phyloP scores from a whole-genome alignment of 2,329 filamentous ascomycete species.

The Fusarium udum region DNA sequence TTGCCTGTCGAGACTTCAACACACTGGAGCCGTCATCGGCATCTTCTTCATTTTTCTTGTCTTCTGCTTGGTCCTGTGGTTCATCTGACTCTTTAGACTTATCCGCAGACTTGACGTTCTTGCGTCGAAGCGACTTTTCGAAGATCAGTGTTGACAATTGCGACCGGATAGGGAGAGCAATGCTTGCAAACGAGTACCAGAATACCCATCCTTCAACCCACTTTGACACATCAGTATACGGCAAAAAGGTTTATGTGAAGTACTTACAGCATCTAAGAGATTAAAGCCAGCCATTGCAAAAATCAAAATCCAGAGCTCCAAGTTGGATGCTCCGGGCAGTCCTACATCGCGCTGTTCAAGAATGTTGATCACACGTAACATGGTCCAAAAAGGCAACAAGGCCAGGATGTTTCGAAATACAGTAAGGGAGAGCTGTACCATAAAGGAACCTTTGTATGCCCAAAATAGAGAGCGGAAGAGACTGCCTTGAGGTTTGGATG shows the following conservation, averaged over 20 bases:
- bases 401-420: conserved; percentile 65
- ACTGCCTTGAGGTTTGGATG: conserved; percentile 55
- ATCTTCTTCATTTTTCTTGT: conserved; percentile 64
- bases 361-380: conserved; percentile 70
- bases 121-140: conserved; percentile 78
- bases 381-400: conserved; percentile 75
- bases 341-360: conserved; percentile 66
- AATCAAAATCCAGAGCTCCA: conserved; percentile 74
- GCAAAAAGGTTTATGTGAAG: neutral
- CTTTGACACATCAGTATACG: conserved; percentile 30
- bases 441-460: conserved; percentile 65
- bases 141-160: conserved; percentile 79
- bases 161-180: conserved; percentile 73
- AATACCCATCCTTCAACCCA: conserved; percentile 73
- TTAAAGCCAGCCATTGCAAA: conserved; percentile 69
- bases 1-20: conserved; percentile 68
- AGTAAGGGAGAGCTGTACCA: conserved; percentile 68
- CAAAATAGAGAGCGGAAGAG: conserved; percentile 70
- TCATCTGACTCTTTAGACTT: conserved; percentile 54
- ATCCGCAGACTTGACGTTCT: conserved; percentile 75
- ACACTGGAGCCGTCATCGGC: conserved; percentile 45
- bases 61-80: conserved; percentile 49
- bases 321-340: conserved; percentile 51
- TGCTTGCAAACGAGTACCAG: conserved; percentile 71
- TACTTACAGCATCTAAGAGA: conserved; percentile 58